Conservation (phyloP, 2,329 filamentous ascomycete species). For the Arthrobotrys musiformis region DNA sequence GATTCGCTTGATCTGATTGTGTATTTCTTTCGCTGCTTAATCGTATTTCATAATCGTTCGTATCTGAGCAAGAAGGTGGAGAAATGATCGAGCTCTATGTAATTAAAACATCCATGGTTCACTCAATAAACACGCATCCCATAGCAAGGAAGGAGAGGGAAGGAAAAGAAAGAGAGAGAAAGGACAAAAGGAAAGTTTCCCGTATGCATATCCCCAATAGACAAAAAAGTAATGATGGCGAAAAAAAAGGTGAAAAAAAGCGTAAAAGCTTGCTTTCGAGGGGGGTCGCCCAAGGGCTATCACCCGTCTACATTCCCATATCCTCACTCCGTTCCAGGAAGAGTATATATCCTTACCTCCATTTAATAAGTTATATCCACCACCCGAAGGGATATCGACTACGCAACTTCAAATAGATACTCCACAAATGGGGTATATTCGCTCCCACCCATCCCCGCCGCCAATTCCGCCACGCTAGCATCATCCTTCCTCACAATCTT, state of each 20-base stretch:
- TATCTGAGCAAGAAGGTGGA: background rate
- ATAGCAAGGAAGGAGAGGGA: background rate
- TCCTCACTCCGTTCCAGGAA: slow-evolving; percentile 9
- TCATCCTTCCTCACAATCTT: slow-evolving; percentile 87
- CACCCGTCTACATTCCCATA: background rate
- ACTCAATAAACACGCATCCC: slow-evolving; percentile 10
- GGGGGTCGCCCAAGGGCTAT: background rate
- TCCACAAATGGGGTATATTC: slow-evolving; percentile 97
- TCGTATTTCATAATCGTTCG: slow-evolving; percentile 1
- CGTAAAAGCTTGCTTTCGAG: background rate
- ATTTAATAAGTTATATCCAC: background rate
- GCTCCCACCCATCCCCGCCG: slow-evolving; percentile 75
- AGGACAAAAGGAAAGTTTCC: slow-evolving; percentile 28
- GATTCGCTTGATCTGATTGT: background rate
- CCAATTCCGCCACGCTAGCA: slow-evolving; percentile 81
- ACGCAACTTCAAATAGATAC: slow-evolving; percentile 85
- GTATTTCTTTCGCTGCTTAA: background rate
- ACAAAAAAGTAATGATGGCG: slow-evolving; percentile 21
- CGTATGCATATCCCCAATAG: slow-evolving; percentile 8
- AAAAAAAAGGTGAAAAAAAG: slow-evolving; percentile 10
- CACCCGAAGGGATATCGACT: background rate
- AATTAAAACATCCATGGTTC: slow-evolving; percentile 21
- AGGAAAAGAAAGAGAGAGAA: background rate
- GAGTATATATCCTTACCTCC: background rate
- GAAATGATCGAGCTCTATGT: slow-evolving; percentile 30